Evolutionary conservation across 2,329 filamentous ascomycete species (phyloP).

Genomic region (Chaetomium strumarium): DNA sequence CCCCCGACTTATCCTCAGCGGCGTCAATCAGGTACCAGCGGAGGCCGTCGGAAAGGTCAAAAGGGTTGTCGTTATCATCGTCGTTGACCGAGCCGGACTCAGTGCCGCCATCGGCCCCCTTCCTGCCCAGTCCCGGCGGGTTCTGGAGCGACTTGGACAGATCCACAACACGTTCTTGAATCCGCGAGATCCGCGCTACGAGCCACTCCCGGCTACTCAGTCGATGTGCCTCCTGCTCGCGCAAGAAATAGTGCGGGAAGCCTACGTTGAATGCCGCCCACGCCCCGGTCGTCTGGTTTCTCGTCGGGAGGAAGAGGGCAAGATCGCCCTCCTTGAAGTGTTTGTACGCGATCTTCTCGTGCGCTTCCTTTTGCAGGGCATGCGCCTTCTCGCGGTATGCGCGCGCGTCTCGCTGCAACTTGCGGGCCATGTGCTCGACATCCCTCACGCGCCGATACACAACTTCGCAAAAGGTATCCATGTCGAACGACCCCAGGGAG

Average conservation of each 20-base stretch:
- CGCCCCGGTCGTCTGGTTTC: slow-evolving; percentile 87
- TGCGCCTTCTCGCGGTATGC: slow-evolving; percentile 85
- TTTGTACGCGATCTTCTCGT: slow-evolving; percentile 93
- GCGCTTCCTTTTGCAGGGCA: slow-evolving; percentile 71
- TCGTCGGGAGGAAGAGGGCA: slow-evolving; percentile 86
- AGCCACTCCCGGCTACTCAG: slow-evolving; percentile 86
- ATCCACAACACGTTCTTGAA: slow-evolving; percentile 91
- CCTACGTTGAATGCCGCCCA: slow-evolving; percentile 99
- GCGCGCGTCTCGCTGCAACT: slow-evolving; percentile 84
- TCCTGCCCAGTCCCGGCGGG: slow-evolving; percentile 28
- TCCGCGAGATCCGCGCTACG: slow-evolving; percentile 84
- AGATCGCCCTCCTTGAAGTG: slow-evolving; percentile 96
- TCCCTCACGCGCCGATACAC: slow-evolving; percentile 88
- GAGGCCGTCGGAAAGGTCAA: slow-evolving; percentile 89
- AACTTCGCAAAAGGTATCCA: slow-evolving; percentile 77
- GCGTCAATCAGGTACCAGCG: slow-evolving; percentile 97
- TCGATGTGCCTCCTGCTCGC: slow-evolving; percentile 84
- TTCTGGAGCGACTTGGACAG: slow-evolving; percentile 67
- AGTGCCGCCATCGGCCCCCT: slow-evolving; percentile 28
- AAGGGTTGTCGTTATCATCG: slow-evolving; percentile 90
- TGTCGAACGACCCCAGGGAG: slow-evolving; percentile 70
- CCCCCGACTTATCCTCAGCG: slow-evolving; percentile 83
- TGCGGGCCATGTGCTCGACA: slow-evolving; percentile 85
- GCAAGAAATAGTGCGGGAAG: slow-evolving; percentile 93
- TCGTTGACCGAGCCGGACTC: slow-evolving; percentile 49